phyloP scores from a whole-genome alignment of 2,329 filamentous ascomycete species.

The Penicillium sp. region DNA sequence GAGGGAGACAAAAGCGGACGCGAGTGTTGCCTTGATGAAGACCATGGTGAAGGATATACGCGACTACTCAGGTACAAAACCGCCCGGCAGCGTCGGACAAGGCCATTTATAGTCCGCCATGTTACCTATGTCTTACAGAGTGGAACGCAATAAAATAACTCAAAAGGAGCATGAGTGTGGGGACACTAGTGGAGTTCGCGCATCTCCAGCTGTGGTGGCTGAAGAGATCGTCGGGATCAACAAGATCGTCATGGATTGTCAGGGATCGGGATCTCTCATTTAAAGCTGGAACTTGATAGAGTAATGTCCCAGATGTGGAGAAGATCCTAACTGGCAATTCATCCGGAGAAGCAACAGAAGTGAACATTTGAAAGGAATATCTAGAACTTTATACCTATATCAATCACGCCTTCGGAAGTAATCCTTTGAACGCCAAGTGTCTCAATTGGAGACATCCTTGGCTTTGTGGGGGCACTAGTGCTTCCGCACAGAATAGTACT shows the following conservation, averaged over 20 bases:
- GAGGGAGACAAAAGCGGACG: conserved; percentile 26
- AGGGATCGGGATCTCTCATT: background rate
- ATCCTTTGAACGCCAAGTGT: background rate
- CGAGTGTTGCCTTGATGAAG: conserved; percentile 2
- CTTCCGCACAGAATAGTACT: background rate
- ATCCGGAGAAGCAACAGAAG: background rate
- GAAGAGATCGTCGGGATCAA: conserved; percentile 1
- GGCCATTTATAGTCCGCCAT: conserved; percentile 4
- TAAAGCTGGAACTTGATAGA: background rate
- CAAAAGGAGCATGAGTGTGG: background rate
- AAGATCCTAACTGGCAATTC: background rate
- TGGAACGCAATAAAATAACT: background rate
- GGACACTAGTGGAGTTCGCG: background rate
- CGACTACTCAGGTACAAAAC: background rate
- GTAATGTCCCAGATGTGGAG: background rate
- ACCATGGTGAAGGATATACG: background rate
- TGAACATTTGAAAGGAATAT: background rate
- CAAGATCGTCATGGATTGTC: background rate
- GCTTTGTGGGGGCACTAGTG: background rate
- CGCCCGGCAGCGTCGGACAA: too few relatives aligned
- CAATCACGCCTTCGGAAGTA: too few relatives aligned
- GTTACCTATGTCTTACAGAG: background rate
- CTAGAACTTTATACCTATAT: background rate
- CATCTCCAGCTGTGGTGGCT: background rate
- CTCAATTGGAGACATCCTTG: background rate